Evolutionary conservation across 345 rosid genomes (phyloP).

Genomic region (Salix udensis): DNA sequence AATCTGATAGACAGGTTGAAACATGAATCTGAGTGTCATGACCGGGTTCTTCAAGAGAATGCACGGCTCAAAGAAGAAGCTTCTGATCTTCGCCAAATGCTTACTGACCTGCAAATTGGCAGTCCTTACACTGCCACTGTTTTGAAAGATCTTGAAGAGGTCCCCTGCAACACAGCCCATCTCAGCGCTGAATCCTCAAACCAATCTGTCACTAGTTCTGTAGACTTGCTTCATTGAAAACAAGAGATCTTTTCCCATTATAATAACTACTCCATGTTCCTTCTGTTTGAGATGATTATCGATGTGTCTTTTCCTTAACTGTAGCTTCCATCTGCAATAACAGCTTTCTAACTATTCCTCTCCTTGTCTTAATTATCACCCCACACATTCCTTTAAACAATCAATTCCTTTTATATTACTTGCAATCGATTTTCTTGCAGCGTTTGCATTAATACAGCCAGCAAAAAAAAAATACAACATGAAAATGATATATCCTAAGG

Average conservation of each 20-base stretch:
- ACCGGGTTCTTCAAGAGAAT: constrained; percentile 64
- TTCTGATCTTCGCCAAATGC: constrained; percentile 67
- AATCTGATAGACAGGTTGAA: constrained; percentile 63
- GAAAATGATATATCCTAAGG: constrained; percentile 31
- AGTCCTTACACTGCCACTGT: constrained; percentile 40
- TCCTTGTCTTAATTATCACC: background rate
- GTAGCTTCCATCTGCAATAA: constrained; percentile 32
- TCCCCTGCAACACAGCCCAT: constrained; percentile 44
- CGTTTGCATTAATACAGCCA: constrained; percentile 19
- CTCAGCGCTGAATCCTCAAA: constrained; percentile 41
- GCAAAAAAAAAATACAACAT: constrained; percentile 2
- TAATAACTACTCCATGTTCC: constrained; percentile 14
- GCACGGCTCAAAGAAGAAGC: constrained; percentile 75
- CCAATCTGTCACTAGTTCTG: constrained; percentile 32
- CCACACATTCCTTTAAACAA: background rate
- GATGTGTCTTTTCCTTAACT: constrained; percentile 12
- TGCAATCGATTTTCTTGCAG: constrained; percentile 28
- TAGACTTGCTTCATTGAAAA: constrained; percentile 44
- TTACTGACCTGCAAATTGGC: constrained; percentile 44
- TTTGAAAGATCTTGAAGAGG: constrained; percentile 50
- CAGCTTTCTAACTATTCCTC: constrained; percentile 21
- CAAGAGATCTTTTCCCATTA: constrained; percentile 2
- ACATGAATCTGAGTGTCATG: constrained; percentile 58
- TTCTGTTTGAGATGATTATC: constrained; percentile 20
- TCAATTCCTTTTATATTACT: constrained; percentile 1